Base-by-base conservation (phyloP, 371 early-diverging fungal species). In the Thermomucor indicae-seudaticae region DNA sequence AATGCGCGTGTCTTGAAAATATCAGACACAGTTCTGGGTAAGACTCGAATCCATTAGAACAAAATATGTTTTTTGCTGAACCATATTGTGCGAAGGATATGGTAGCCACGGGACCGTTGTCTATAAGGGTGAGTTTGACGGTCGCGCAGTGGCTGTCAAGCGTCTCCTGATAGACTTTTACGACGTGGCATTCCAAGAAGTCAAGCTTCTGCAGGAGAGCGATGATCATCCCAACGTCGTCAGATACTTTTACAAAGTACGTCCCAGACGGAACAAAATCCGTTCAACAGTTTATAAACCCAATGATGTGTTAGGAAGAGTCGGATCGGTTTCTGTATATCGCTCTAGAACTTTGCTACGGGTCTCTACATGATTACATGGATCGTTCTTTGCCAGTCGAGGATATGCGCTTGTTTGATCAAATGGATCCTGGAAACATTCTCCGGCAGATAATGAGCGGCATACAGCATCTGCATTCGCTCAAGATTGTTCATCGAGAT, bases 71-170 rank as follows among this genome's bases (percentile, higher is more conserved):
- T n/a, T n/a, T n/a, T n/a, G n/a, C n/a, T n/a, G n/a, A n/a, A n/a
- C n/a, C n/a, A n/a, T n/a, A n/a, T n/a, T n/a, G n/a, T n/a, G n/a
- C n/a, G n/a, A 85, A 55, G 95, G 97, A 6, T 92, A 95, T 57
- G 98, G 98, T 34, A 90, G 91, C 49, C 96, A 97, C 62, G 98
- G 98, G 11, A 98, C 98, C 0, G 86, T 97, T 14, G 97, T 98
- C 19, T 96, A 91, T 62, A 86, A 88, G 54, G 98, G 97, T 10
- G 67, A 68, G 11, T 96, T 93, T 66, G 92, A 93, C 57, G 91
- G 90, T 20, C 83, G 95, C 24, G 70, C 84, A 0, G 96, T 97
- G 3, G 98, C 98, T 0, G 90, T 98, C 29, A 98, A 98, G 65
- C 78, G 97, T 11, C 68, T 97, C 20, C 66, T 98, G 53, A 64